Conservation (phyloP, 75 land plant species). For the Sequoia sempervirens region DNA sequence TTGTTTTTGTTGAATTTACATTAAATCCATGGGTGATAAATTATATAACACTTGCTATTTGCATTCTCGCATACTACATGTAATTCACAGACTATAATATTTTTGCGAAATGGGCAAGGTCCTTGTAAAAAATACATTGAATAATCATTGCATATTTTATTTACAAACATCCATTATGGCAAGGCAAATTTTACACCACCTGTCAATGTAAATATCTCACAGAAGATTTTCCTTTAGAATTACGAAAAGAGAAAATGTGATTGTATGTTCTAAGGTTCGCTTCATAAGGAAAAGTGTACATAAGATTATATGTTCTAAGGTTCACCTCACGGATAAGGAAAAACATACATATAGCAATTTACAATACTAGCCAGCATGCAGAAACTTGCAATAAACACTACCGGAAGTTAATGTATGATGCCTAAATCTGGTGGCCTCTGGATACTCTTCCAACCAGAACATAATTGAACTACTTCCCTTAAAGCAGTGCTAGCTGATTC, state of each 20-base stretch:
- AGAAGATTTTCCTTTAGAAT: not conserved
- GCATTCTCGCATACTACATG: not conserved
- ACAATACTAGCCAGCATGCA: not conserved
- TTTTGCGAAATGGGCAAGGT: not conserved
- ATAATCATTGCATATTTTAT: not conserved
- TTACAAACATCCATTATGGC: not conserved
- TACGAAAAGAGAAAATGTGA: not conserved
- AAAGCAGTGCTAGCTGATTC: conserved; percentile 47
- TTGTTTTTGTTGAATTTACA: not conserved
- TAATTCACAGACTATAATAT: not conserved
- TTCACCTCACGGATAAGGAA: not conserved
- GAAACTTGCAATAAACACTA: not conserved
- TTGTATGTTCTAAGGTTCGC: not conserved
- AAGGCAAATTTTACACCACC: not conserved
- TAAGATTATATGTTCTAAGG: not conserved
- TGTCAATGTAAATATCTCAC: not conserved
- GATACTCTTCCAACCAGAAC: conserved; percentile 70
- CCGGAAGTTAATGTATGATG: conserved; percentile 6
- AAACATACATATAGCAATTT: not conserved
- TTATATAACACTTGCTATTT: not conserved
- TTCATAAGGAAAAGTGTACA: not conserved
- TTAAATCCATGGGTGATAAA: not conserved
- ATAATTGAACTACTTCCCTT: conserved; percentile 37
- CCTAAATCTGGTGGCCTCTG: conserved; percentile 31
- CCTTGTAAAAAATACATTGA: not conserved